phyloP scores from a whole-genome alignment of 1,139 yeast genomes.

The Komagataea norvegica region DNA sequence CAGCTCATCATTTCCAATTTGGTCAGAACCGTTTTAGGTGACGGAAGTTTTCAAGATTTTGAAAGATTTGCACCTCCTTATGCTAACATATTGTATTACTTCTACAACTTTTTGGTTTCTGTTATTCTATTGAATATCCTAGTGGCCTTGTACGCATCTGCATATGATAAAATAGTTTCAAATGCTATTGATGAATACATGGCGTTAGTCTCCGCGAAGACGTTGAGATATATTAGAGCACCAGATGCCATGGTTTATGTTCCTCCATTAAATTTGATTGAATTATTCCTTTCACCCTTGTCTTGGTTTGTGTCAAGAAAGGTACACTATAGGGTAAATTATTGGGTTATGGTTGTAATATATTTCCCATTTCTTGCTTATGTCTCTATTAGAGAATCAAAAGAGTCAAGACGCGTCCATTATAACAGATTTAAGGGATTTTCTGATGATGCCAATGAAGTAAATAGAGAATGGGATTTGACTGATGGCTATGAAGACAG shows the following conservation, averaged over 20 bases:
- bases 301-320: constrained; percentile 17
- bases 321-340: constrained; percentile 36
- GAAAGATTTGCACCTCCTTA: constrained; percentile 77
- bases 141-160: constrained; percentile 80
- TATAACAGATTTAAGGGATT: constrained; percentile 65
- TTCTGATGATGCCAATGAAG: constrained; percentile 78
- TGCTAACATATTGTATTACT: constrained; percentile 70
- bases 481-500: constrained; percentile 66
- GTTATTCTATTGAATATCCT: constrained; percentile 75
- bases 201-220: constrained; percentile 81
- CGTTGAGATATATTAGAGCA: constrained; percentile 77
- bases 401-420: constrained; percentile 61
- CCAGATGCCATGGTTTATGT: constrained; percentile 85
- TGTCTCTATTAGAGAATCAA: constrained; percentile 60
- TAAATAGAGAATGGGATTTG: constrained; percentile 77
- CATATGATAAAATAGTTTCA: constrained; percentile 75
- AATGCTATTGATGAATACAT: constrained; percentile 82
- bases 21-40: constrained; percentile 67
- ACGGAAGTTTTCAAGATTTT: constrained; percentile 67
- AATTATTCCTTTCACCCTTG: constrained; percentile 44
- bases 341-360: constrained; percentile 54
- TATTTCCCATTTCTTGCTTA: constrained; percentile 64
- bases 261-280: constrained; percentile 79
- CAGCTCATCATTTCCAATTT: constrained; percentile 57
- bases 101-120: constrained; percentile 68